phyloP scores from a whole-genome alignment of 176 grass and related monocot species.

The Carex myosuroides region DNA sequence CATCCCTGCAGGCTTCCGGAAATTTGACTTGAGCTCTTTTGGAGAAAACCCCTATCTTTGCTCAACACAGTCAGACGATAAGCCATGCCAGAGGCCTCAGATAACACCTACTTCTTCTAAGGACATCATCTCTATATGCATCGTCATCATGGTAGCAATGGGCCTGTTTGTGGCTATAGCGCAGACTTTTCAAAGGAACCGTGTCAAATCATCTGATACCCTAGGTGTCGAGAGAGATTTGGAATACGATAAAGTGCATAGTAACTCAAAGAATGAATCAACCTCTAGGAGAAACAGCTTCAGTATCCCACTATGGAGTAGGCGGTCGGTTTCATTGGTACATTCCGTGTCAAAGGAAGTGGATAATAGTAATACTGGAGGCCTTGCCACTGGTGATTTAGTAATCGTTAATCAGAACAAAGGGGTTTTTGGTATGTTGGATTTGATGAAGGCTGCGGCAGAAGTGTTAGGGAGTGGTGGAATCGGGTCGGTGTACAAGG shows the following conservation, averaged over 20 bases:
- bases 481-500: slow-evolving; percentile 72
- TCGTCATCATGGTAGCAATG: not conserved
- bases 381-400: slow-evolving; percentile 25
- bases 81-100: slow-evolving; percentile 31
- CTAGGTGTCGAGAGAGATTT: slow-evolving; percentile 21
- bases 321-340: slow-evolving; percentile 22
- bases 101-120: not conserved
- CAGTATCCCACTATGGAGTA: slow-evolving; percentile 32
- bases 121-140: not conserved
- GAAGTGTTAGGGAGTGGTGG: slow-evolving; percentile 68
- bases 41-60: slow-evolving; percentile 51
- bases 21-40: slow-evolving; percentile 52
- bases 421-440: slow-evolving; percentile 59
- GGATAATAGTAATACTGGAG: not conserved
- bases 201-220: slow-evolving; percentile 2
- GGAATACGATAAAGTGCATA: not conserved
- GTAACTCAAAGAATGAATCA: not conserved
- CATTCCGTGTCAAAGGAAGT: slow-evolving; percentile 33
- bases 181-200: not conserved
- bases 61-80: slow-evolving; percentile 6
- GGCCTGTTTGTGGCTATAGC: slow-evolving; percentile 4
- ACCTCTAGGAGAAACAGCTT: slow-evolving; percentile 25
- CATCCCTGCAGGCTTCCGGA: slow-evolving; percentile 50
- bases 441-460: slow-evolving; percentile 88
- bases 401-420: slow-evolving; percentile 68